A percentile compares a stretch with the other conserved stretches of the same genome.
Conservation (phyloP, 208 protist species). For the Leishmania lainsoni region DNA sequence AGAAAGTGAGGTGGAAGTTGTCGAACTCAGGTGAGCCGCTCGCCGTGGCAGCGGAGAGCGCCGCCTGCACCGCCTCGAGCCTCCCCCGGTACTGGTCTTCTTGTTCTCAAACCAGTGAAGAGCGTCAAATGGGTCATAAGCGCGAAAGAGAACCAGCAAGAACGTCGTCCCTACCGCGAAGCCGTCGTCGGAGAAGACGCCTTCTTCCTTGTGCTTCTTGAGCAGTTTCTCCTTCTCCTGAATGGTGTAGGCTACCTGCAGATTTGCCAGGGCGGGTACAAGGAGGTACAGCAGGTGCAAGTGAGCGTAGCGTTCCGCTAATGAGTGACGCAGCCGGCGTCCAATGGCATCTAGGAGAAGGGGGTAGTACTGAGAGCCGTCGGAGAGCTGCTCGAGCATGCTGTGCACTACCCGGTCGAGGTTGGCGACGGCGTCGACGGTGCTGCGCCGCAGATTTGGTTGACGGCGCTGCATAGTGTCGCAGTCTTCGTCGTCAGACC, state of each 20-base stretch:
- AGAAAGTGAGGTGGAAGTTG: conserved; percentile 68
- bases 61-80: conserved; percentile 21
- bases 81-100: conserved; percentile 16
- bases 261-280: conserved; percentile 94
- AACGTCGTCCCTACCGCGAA: conserved; percentile 97
- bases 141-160: conserved; percentile 95
- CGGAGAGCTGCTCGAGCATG: conserved; percentile 89
- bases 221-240: conserved; percentile 94
- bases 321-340: conserved; percentile 40
- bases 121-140: conserved; percentile 90
- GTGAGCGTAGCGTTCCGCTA: conserved; percentile 61
- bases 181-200: conserved; percentile 96
- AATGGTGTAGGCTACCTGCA: conserved; percentile 94
- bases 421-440: conserved; percentile 56
- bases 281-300: conserved; percentile 95
- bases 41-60: conserved; percentile 12
- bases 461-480: conserved; percentile 19
- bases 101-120: conserved; percentile 96
- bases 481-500: background rate
- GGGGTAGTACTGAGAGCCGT: conserved; percentile 96
- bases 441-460: conserved; percentile 30
- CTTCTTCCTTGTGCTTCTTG: conserved; percentile 86
- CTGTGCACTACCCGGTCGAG: conserved; percentile 80
- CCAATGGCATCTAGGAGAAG: conserved; percentile 94
- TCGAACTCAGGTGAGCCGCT: conserved; percentile 40